Evolutionary conservation across 2,329 filamentous ascomycete species (phyloP).

Genomic region (Lasiodiplodia sp.): DNA sequence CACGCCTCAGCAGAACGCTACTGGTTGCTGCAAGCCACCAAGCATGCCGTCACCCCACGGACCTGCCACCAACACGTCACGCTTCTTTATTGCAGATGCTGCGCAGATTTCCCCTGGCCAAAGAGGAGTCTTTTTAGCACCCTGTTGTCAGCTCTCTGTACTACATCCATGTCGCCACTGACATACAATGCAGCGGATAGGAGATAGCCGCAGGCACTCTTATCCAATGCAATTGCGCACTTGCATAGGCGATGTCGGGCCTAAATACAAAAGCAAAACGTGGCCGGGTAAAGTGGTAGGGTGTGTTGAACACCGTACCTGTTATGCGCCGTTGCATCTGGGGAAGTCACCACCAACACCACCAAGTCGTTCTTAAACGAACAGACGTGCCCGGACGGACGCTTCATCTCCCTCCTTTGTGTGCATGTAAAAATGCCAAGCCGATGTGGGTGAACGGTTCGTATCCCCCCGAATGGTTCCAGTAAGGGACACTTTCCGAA

Average conservation of each 20-base stretch:
- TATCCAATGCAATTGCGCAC: neutral
- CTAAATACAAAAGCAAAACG: neutral
- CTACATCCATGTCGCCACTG: neutral
- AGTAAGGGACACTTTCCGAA: neutral
- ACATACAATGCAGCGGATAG: slow-evolving; percentile 1
- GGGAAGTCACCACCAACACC: too few species aligned
- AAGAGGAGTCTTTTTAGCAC: neutral
- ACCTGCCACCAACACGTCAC: slow-evolving; percentile 21
- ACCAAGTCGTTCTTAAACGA: too few species aligned
- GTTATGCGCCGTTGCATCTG: neutral
- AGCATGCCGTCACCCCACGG: slow-evolving; percentile 15
- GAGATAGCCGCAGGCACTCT: neutral
- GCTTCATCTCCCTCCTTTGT: too few species aligned
- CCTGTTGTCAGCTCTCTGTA: neutral
- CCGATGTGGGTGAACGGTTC: neutral
- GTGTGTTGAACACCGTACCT: neutral
- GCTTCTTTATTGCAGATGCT: slow-evolving; percentile 9
- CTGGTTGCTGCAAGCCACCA: slow-evolving; percentile 15
- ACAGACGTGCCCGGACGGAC: too few species aligned
- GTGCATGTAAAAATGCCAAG: too few species aligned
- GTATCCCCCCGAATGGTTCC: neutral
- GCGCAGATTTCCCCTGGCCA: slow-evolving; percentile 6
- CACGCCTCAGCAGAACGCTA: slow-evolving; percentile 12
- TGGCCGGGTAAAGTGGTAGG: neutral
- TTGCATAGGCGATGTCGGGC: neutral